phyloP scores from a whole-genome alignment of 1,284 basidiomycete genomes.

The Irpex sp. region DNA sequence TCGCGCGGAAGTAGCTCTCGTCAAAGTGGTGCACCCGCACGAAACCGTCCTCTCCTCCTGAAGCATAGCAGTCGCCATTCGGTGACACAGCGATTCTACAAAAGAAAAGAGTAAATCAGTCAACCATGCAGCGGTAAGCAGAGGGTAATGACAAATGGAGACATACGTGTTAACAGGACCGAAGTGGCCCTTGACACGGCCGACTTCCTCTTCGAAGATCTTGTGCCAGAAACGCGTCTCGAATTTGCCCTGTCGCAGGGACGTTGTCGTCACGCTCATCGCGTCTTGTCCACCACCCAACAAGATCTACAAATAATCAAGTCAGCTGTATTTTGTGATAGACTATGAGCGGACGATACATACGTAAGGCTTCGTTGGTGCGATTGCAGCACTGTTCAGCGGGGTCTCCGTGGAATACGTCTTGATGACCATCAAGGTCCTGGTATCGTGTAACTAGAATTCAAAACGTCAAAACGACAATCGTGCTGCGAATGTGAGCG shows the following conservation, averaged over 20 bases:
- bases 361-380: conserved; percentile 83
- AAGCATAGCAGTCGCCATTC: conserved; percentile 83
- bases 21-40: conserved; percentile 91
- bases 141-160: neutral
- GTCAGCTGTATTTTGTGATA: neutral
- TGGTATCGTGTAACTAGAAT: conserved; percentile 81
- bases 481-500: neutral
- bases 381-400: conserved; percentile 89
- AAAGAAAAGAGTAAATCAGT: conserved; percentile 5
- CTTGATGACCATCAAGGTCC: conserved; percentile 87
- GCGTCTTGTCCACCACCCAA: conserved; percentile 98
- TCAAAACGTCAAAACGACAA: neutral
- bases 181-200: conserved; percentile 94
- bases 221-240: conserved; percentile 99
- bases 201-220: conserved; percentile 96
- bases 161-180: conserved; percentile 95
- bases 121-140: neutral
- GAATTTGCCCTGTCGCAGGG: conserved; percentile 91
- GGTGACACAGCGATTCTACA: conserved; percentile 88
- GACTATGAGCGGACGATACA: conserved; percentile 17
- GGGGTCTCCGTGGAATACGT: conserved; percentile 93
- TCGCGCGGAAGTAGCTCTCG: conserved; percentile 84
- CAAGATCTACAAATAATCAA: conserved; percentile 50
- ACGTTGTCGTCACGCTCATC: conserved; percentile 96
- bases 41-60: conserved; percentile 96